Base-by-base conservation (phyloP, 1,139 yeast genomes). In the Diutina sp. region DNA sequence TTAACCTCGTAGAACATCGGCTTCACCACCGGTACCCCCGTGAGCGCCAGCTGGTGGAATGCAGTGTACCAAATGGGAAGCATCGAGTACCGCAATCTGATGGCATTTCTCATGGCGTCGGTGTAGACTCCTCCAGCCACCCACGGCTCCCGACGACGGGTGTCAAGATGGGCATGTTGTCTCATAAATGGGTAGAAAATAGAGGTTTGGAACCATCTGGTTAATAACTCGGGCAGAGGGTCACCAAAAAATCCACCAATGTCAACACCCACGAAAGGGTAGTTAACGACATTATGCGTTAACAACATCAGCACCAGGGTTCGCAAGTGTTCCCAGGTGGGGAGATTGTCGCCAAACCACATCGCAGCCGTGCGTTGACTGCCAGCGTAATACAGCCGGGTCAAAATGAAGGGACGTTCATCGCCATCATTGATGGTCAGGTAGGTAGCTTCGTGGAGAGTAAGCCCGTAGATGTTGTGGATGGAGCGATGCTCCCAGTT, bases 341-440 rank as follows among this genome's bases (percentile, higher is more conserved):
- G 89, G 80, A 82, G 85, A 68, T 91, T 93, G 69, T 93, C 99
- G 52, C 99, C 99, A 0, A 97, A 90, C 99, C 99, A 95, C 82
- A 88, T 85, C 0, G 98, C 97, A 0, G 95, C 86, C 0, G 93
- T 77, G 62, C 93, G 78, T 69, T 93, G 98, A 4, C 97, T 88
- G 0, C 99, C 99, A 0, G 98, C 82, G 68, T 78, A 91, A 67
- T 80, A 91, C 0, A 97, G 78, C 60, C 99, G 75, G 0, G 99
- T 90, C 56, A 93, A 77, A n/a, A 93, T 73, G 65, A 95, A 93
- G 6, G 99, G 99, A 59, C 99, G 79, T 60, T 74, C 74, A 55
- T 73, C 67, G 6, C 77, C 74, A 9, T 71, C 63, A 1, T 64
- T 62, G 11, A 58, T 56, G 60, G 77, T 78, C 58, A 96, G 76